phyloP scores from a whole-genome alignment of 176 grass and related monocot genomes.

The Carex myosuroides region DNA sequence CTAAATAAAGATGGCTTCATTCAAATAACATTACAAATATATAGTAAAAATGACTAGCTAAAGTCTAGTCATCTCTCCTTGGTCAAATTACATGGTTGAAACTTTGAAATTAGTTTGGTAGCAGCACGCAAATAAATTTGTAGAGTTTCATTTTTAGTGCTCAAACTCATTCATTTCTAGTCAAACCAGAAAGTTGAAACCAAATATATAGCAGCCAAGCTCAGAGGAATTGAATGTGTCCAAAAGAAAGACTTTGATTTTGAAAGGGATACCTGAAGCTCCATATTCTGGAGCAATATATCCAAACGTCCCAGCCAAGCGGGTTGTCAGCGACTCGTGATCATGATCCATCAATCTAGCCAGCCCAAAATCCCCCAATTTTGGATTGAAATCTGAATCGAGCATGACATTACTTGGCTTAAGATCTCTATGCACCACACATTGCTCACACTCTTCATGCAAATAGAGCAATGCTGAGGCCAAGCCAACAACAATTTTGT shows the following conservation, averaged over 20 bases:
- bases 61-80: not conserved
- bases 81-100: not conserved
- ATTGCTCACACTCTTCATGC: constrained; percentile 48
- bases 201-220: not conserved
- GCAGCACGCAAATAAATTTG: not conserved
- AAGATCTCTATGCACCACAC: constrained; percentile 46
- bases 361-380: constrained; percentile 21
- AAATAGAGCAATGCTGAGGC: constrained; percentile 42
- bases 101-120: not conserved
- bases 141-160: not conserved
- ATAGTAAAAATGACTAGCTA: not conserved
- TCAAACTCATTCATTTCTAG: not conserved
- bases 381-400: constrained; percentile 25
- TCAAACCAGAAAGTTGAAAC: not conserved
- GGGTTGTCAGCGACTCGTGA: constrained; percentile 12
- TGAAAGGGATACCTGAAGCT: constrained; percentile 8
- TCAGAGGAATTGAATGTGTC: not conserved
- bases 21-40: not conserved
- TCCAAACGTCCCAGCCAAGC: constrained; percentile 19
- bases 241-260: not conserved
- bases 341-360: constrained; percentile 27
- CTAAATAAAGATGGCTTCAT: not conserved
- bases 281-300: constrained; percentile 24
- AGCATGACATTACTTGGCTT: constrained; percentile 56
- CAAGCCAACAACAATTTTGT: constrained; percentile 32